Evolutionary conservation across 176 grass and related monocot genomes (phyloP), one percentile per base, ranked within the genome.

Genomic region (Carex pumila): DNA sequence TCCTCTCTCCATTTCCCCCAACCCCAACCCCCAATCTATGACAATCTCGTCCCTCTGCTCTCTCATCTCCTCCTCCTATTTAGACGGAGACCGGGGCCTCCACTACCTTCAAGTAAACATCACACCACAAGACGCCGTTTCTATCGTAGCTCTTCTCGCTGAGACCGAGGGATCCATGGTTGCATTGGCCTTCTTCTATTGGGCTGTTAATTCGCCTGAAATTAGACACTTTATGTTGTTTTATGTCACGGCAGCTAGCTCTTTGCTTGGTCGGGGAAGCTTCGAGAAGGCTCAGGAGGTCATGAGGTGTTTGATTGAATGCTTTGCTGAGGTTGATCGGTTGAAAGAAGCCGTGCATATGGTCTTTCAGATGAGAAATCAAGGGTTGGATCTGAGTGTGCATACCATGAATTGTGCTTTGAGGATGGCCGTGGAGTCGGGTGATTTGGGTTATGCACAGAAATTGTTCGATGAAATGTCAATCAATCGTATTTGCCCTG

Each of bases 361-460:
- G 91, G 82, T 93, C 7, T 83, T 93, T 6, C 92, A 94, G 89
- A 91, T 98, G 95, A 88, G 91, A 29, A 98, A 84, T 85, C 89
- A 93, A 70, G 95, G 95, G 49, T 50, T 98, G 14, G 86, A 91
- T 0, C 61, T 93, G 62, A 70, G 67, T 79, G 85, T 98, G 57
- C 89, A 94, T 81, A 98, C 89, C 21, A 92, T 92, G 68, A 98
- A 94, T 83, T 93, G 87, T 86, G 80, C 89, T 53, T 85, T 98
- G 6, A 78, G 79, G 9, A 79, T 86, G 5, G 95, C 92, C 19
- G 49, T 94, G 0, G 78, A 78, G 0, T 74, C 71, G 2, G 83
- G 85, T 31, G 71, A 79, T 12, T 71, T 93, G 25, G 36, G 12
- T 2, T 82, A 83, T 83, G 95, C 92, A 31, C 85, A 87, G 71